Evolutionary conservation across 2,329 filamentous ascomycete species (phyloP), one percentile per base, ranked within the genome.

Genomic region (Colletotrichum australisinense): DNA sequence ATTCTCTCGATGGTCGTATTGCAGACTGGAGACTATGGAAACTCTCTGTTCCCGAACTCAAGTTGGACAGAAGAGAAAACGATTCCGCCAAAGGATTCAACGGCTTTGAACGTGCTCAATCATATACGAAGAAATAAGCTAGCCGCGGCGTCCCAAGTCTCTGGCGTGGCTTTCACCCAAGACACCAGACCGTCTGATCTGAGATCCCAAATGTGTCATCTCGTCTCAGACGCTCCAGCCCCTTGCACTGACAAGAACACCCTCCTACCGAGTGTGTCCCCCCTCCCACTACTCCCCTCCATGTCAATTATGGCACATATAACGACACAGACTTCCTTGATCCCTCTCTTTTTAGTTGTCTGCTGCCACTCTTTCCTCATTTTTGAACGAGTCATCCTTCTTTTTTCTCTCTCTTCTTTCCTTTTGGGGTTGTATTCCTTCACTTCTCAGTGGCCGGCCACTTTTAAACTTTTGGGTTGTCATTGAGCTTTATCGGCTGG

Each of bases 161-260:
- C 6, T n/a, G n/a, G 38, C 6, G 22, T 35, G 59, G 66, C 59
- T 67, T 64, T 69, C 53, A 70, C 66, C 55, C 63, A 71, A 73
- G 71, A 72, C 71, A 66, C 46, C 62, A 60, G 66, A 67, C 74
- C 72, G 68, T 75, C 74, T 69, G 74, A 75, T 75, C 74, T 67
- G 64, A 74, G 63, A 52, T 59, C 62, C 65, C 62, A 59, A 67
- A 74, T 75, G 74, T 75, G 71, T 75, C 72, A 75, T 68, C 74
- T 72, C 63, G 74, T 75, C 74, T 75, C 66, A 68, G 71, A 63
- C 72, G 58, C 62, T 66, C 59, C 69, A 62, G 46, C 64, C 70
- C 67, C 63, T 55, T 63, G 49, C 55, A 68, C 60, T 38, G 58
- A 63, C 66, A 49, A 63, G 53, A 58, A 59, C 58, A 32, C 58